Conservation (phyloP, 2,329 filamentous ascomycete species). For the Stromatinia cepivora region DNA sequence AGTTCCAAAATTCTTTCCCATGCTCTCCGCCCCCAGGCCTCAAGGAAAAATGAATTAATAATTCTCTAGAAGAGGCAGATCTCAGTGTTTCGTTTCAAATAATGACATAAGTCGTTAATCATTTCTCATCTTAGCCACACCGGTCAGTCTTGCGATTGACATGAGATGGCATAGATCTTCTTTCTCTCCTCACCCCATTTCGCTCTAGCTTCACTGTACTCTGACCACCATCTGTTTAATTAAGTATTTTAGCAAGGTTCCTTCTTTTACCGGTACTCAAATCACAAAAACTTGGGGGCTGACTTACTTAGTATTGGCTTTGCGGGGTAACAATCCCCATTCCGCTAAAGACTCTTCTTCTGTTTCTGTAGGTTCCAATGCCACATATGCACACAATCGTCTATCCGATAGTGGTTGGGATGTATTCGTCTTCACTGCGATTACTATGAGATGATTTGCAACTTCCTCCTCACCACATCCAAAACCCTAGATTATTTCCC, state of each 20-base stretch:
- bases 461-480: background rate
- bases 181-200: background rate
- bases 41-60: background rate
- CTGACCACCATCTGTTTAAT: background rate
- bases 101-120: background rate
- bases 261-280: background rate
- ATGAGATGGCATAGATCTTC: background rate
- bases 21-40: background rate
- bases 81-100: background rate
- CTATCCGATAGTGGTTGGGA: background rate
- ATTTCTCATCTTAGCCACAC: background rate
- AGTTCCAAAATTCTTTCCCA: background rate
- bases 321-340: constrained; percentile 6
- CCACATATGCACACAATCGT: constrained; percentile 10
- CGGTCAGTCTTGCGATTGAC: background rate
- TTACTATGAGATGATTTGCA: background rate
- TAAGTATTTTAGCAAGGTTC: background rate
- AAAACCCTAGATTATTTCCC: constrained; percentile 36
- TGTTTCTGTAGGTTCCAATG: background rate
- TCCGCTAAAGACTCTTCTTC: constrained; percentile 12
- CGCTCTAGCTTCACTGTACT: background rate
- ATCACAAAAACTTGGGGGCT: too few species aligned
- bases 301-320: background rate
- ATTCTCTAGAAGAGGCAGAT: background rate
- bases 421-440: background rate